Evolutionary conservation across 1,284 basidiomycete genomes (phyloP).

Genomic region (Farysia itapuensis): DNA sequence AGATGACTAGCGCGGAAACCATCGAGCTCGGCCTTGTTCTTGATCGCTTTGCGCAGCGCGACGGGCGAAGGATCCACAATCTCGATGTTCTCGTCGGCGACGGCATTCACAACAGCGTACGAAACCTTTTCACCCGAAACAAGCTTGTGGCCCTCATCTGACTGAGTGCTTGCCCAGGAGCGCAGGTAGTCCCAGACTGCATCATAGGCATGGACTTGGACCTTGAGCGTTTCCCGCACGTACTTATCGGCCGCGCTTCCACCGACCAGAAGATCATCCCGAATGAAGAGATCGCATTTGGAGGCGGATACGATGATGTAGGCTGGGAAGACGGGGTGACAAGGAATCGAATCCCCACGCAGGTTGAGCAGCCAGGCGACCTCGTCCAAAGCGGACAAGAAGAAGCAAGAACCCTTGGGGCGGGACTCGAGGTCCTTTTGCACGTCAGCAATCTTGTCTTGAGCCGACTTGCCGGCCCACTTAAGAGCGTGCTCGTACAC

Average conservation of each 20-base stretch:
- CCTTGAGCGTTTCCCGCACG: slow-evolving; percentile 17
- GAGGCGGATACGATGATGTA: slow-evolving; percentile 38
- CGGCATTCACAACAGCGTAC: slow-evolving; percentile 45
- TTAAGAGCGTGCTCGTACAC: slow-evolving; percentile 75
- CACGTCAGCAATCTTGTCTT: slow-evolving; percentile 53
- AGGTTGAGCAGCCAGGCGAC: slow-evolving; percentile 56
- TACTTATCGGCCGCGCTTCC: slow-evolving; percentile 22
- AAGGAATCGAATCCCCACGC: slow-evolving; percentile 51
- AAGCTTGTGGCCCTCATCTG: slow-evolving; percentile 22
- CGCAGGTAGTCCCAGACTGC: slow-evolving; percentile 35
- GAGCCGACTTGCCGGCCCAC: slow-evolving; percentile 68
- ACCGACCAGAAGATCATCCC: slow-evolving; percentile 23
- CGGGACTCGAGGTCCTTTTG: slow-evolving; percentile 23
- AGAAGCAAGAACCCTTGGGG: slow-evolving; percentile 31
- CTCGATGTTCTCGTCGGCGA: slow-evolving; percentile 28
- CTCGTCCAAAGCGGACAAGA: slow-evolving; percentile 51
- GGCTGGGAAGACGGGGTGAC: slow-evolving; percentile 53
- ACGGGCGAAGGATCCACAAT: slow-evolving; percentile 32
- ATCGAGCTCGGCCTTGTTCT: slow-evolving; percentile 50
- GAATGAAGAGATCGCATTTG: slow-evolving; percentile 40
- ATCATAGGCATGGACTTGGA: slow-evolving; percentile 32
- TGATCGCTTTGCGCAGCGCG: slow-evolving; percentile 49
- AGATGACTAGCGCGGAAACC: slow-evolving; percentile 49
- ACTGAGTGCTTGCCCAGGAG: slow-evolving; percentile 14
- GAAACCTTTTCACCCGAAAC: slow-evolving; percentile 43